A percentile compares a stretch with the other conserved stretches of the same genome.
phyloP scores from a whole-genome alignment of 306 rosid genomes.

The Inga oerstediana region DNA sequence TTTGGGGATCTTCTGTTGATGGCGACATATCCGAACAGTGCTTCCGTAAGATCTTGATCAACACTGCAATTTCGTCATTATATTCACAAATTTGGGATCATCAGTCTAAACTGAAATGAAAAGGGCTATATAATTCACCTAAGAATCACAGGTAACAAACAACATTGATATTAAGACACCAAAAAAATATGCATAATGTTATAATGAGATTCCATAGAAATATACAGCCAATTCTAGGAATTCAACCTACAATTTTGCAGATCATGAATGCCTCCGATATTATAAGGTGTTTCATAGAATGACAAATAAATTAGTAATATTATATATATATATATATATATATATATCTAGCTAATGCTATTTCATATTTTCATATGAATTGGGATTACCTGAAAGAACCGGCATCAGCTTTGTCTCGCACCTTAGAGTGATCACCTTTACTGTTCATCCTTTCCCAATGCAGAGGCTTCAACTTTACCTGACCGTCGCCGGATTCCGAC shows the following conservation, averaged over 20 bases:
- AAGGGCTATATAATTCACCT: slow-evolving; percentile 4
- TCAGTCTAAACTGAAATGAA: slow-evolving; percentile 4
- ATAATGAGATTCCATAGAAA: neutral
- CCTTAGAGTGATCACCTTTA: slow-evolving; percentile 50
- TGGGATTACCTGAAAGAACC: slow-evolving; percentile 81
- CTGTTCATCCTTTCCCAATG: slow-evolving; percentile 93
- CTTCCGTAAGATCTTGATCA: slow-evolving; percentile 92
- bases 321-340: neutral
- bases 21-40: slow-evolving; percentile 76
- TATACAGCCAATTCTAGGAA: neutral
- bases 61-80: slow-evolving; percentile 55
- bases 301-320: too few species aligned
- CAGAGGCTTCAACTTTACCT: slow-evolving; percentile 76
- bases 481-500: slow-evolving; percentile 43
- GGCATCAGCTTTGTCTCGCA: slow-evolving; percentile 45
- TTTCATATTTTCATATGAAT: slow-evolving; percentile 1
- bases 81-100: slow-evolving; percentile 21
- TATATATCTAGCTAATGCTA: neutral
- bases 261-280: neutral
- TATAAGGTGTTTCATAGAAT: neutral
- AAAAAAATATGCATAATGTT: neutral
- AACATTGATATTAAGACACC: neutral
- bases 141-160: neutral
- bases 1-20: slow-evolving; percentile 52
- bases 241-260: neutral